Conservation (phyloP, 345 rosid genomes). For the Ceriops decandra region DNA sequence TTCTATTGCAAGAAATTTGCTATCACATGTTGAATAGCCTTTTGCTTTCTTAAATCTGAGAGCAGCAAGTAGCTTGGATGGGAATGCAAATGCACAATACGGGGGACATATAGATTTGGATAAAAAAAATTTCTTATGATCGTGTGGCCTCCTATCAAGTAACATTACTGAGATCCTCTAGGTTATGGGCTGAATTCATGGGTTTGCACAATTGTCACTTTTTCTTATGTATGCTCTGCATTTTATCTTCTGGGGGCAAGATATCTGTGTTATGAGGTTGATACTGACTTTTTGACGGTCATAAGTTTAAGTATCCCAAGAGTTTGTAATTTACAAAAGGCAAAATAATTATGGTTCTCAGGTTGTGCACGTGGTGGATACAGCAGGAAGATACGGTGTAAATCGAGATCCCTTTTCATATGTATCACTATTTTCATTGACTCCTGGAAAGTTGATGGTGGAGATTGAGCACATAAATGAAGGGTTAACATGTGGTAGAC, state of each 20-base stretch:
- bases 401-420: conserved; percentile 52
- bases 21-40: background rate
- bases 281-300: too few species aligned
- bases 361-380: conserved; percentile 93
- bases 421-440: conserved; percentile 62
- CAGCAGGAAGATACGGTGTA: conserved; percentile 40
- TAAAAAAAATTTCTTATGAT: background rate
- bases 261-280: too few species aligned
- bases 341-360: conserved; percentile 21
- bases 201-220: background rate
- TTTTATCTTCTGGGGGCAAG: too few species aligned
- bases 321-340: background rate
- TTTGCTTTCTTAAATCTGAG: too few species aligned
- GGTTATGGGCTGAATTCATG: background rate
- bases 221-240: too few species aligned
- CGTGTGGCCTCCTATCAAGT: background rate
- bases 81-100: background rate
- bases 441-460: conserved; percentile 76
- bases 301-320: conserved; percentile 6
- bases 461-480: conserved; percentile 67
- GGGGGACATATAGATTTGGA: background rate
- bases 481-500: conserved; percentile 74
- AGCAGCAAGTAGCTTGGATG: background rate
- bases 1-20: background rate
- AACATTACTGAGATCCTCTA: background rate